Percentiles rank a stretch among this genome's conserved stretches.
Conservation (phyloP, 768 basidiomycete species). For the Rhodotorula toruloides region DNA sequence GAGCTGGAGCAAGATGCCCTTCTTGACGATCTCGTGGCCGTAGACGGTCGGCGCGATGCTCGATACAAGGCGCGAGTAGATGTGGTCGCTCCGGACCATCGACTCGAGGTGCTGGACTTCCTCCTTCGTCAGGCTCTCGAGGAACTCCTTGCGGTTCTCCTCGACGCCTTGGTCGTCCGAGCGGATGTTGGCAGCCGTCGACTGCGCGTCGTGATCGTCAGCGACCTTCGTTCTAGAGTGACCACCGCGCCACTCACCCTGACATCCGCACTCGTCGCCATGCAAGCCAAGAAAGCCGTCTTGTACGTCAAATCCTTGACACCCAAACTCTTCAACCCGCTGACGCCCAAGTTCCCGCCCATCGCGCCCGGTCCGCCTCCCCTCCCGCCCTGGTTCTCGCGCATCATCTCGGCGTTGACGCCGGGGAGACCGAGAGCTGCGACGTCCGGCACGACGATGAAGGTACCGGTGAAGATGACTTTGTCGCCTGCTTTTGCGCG, state of each 20-base stretch:
- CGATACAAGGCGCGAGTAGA: slow-evolving; percentile 86
- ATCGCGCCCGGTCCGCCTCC: slow-evolving; percentile 58
- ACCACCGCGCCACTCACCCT: slow-evolving; percentile 66
- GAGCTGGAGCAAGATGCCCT: slow-evolving; percentile 86
- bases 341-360: slow-evolving; percentile 62
- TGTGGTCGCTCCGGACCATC: slow-evolving; percentile 92
- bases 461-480: slow-evolving; percentile 94
- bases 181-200: slow-evolving; percentile 71
- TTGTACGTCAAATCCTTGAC: slow-evolving; percentile 96
- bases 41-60: slow-evolving; percentile 98
- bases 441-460: slow-evolving; percentile 97
- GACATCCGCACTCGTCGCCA: slow-evolving; percentile 87
- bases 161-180: slow-evolving; percentile 70
- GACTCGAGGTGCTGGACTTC: slow-evolving; percentile 89
- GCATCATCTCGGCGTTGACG: slow-evolving; percentile 84
- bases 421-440: slow-evolving; percentile 92
- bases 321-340: slow-evolving; percentile 86
- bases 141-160: slow-evolving; percentile 63
- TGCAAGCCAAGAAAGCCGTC: slow-evolving; percentile 95
- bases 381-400: slow-evolving; percentile 66
- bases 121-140: slow-evolving; percentile 80
- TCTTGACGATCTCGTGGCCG: slow-evolving; percentile 98
- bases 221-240: no score
- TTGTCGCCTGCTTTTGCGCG: slow-evolving; percentile 99
- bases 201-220: no score